Evolutionary conservation across 768 basidiomycete genomes (phyloP).

Genomic region (Podaxis pistillaris): DNA sequence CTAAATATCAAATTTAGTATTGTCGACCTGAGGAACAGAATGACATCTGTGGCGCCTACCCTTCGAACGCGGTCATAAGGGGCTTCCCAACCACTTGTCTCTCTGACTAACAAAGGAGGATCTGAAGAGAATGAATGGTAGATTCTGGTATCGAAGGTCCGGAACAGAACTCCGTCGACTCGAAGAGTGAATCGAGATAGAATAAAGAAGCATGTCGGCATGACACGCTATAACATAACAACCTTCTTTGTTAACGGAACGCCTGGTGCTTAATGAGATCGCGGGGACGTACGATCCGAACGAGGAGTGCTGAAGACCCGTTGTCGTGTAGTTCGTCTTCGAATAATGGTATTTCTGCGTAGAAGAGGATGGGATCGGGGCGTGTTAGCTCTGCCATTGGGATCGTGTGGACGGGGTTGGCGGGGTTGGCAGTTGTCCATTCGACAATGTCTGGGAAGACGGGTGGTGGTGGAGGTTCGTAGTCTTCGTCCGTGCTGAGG

Average conservation of each 20-base stretch:
- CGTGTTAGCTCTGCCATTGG: conserved; percentile 83
- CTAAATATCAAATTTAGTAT: conserved; percentile 32
- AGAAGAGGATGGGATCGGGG: conserved; percentile 96
- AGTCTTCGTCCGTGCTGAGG: conserved; percentile 18
- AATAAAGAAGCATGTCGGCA: conserved; percentile 93
- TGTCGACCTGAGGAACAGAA: conserved; percentile 1
- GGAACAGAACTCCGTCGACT: conserved; percentile 93
- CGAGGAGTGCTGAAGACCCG: conserved; percentile 80
- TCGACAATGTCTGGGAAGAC: conserved; percentile 19
- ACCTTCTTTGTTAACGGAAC: background rate
- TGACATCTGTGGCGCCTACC: conserved; percentile 39
- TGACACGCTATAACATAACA: conserved; percentile 72
- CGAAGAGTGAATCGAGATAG: conserved; percentile 89
- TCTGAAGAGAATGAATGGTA: conserved; percentile 77
- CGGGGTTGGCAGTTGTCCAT: conserved; percentile 59
- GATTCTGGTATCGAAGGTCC: conserved; percentile 83
- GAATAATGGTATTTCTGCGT: conserved; percentile 91
- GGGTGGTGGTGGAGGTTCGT: conserved; percentile 15
- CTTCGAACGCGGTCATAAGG: conserved; percentile 77
- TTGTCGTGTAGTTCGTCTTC: conserved; percentile 99
- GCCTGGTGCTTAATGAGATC: background rate
- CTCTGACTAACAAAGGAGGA: conserved; percentile 68
- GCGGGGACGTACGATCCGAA: conserved; percentile 72
- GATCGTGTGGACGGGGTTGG: conserved; percentile 61
- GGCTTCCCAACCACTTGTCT: conserved; percentile 89